phyloP scores from a whole-genome alignment of 1,284 basidiomycete species.

The Fomitopsis schrenkii region DNA sequence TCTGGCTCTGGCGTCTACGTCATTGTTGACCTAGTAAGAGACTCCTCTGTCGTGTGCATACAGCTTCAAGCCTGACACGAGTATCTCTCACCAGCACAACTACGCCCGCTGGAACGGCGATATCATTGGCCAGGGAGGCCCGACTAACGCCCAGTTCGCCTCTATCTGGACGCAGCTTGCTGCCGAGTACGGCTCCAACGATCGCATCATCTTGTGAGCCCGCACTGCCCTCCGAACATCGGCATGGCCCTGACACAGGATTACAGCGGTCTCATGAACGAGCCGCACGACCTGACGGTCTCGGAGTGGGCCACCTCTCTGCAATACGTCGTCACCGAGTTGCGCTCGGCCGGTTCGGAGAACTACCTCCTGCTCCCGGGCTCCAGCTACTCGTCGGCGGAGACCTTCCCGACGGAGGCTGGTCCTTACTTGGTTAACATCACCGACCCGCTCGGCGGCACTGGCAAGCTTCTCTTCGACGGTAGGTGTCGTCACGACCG shows the following conservation, averaged over 20 bases:
- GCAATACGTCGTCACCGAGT: slow-evolving; percentile 45
- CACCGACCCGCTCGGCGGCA: slow-evolving; percentile 50
- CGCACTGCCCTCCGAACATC: too few relatives aligned
- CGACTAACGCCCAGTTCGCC: slow-evolving; percentile 47
- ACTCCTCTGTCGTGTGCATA: not conserved
- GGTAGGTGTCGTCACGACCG: slow-evolving; percentile 22
- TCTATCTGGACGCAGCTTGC: slow-evolving; percentile 52
- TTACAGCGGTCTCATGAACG: slow-evolving; percentile 44
- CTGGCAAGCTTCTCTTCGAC: slow-evolving; percentile 52
- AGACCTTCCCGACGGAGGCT: slow-evolving; percentile 46
- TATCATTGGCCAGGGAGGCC: slow-evolving; percentile 52
- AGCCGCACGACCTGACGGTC: slow-evolving; percentile 44
- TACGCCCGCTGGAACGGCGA: slow-evolving; percentile 48
- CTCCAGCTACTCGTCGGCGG: slow-evolving; percentile 39
- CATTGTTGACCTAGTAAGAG: slow-evolving; percentile 45
- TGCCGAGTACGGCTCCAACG: slow-evolving; percentile 42
- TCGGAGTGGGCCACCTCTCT: slow-evolving; percentile 42
- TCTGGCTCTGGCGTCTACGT: slow-evolving; percentile 40
- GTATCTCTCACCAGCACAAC: slow-evolving; percentile 33
- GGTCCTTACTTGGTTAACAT: slow-evolving; percentile 47
- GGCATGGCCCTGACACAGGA: not conserved
- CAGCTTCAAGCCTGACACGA: not conserved
- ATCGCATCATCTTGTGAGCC: slow-evolving; percentile 43
- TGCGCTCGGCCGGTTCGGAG: slow-evolving; percentile 43
- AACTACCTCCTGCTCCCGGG: slow-evolving; percentile 46